A percentile compares a stretch with the other conserved stretches of the same genome.
These are phyloP conservation scores for Yarrowia hollandica DNA, from an alignment of 805 yeast genomes.

Conservation along the genomic window DNA sequence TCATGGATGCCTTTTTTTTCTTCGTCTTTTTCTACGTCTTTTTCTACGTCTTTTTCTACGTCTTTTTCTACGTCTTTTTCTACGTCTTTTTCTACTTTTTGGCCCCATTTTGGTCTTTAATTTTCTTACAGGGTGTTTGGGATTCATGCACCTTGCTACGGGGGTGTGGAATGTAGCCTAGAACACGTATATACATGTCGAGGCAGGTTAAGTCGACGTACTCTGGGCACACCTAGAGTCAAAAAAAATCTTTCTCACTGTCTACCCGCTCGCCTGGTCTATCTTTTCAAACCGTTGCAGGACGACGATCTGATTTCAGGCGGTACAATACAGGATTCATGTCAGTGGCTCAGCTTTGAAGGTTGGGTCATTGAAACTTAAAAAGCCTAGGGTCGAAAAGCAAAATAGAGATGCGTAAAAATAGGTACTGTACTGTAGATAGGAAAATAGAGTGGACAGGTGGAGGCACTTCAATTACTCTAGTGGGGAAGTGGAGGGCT, in stretches of 20 bases:
- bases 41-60: background rate
- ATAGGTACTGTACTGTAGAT: too few relatives aligned
- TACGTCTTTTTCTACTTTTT: too few relatives aligned
- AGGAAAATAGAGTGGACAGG: slow-evolving; percentile 11
- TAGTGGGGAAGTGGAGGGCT: background rate
- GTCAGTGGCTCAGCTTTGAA: background rate
- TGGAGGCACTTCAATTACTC: too few relatives aligned
- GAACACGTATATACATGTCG: too few relatives aligned
- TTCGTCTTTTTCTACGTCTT: too few relatives aligned
- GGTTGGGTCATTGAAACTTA: too few relatives aligned
- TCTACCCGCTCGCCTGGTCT: background rate
- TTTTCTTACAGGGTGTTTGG: background rate
- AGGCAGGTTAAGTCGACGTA: too few relatives aligned
- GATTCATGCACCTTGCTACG: slow-evolving; percentile 11
- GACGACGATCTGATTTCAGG: slow-evolving; percentile 1
- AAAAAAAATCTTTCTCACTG: too few relatives aligned
- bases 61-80: background rate
- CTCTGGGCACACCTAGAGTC: too few relatives aligned
- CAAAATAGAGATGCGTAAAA: too few relatives aligned
- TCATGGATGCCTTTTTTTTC: too few relatives aligned
- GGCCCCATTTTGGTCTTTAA: background rate
- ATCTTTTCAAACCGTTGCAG: background rate
- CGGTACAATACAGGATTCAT: background rate
- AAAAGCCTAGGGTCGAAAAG: too few relatives aligned
- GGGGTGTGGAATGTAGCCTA: slow-evolving; percentile 9